phyloP scores from a whole-genome alignment of 768 basidiomycete genomes.

The Mycena galopus region DNA sequence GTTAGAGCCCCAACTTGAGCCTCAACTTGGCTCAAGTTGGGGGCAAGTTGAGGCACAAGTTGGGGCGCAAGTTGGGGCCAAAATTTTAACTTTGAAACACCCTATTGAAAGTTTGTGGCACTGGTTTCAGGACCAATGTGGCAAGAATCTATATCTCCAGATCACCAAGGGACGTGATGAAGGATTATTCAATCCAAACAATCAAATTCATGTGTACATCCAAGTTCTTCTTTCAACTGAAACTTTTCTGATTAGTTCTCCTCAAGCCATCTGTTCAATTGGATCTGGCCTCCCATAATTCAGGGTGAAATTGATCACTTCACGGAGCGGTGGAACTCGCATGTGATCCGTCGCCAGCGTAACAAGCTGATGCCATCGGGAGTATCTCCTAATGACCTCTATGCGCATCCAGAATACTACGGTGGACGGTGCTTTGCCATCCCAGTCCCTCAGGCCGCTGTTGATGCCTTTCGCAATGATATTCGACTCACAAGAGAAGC shows the following conservation, averaged over 20 bases:
- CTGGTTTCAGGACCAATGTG: slow-evolving; percentile 41
- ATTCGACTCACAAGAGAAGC: not conserved
- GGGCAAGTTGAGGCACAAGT: too few species aligned
- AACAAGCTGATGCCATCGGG: slow-evolving; percentile 12
- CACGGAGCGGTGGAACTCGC: slow-evolving; percentile 9
- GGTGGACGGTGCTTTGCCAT: not conserved
- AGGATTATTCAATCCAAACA: slow-evolving; percentile 34
- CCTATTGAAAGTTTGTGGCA: not conserved
- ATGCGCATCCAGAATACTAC: not conserved
- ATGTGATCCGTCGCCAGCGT: not conserved
- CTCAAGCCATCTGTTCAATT: slow-evolving; percentile 5
- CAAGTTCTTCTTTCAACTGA: slow-evolving; percentile 37
- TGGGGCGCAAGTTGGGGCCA: too few species aligned
- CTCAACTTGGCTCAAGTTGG: too few species aligned
- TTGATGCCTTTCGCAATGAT: not conserved
- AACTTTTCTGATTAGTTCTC: not conserved
- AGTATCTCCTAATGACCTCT: slow-evolving; percentile 2
- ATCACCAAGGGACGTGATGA: slow-evolving; percentile 31
- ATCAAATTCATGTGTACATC: slow-evolving; percentile 36
- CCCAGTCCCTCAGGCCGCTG: not conserved
- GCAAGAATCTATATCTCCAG: slow-evolving; percentile 36
- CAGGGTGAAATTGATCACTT: slow-evolving; percentile 8
- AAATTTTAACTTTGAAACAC: too few species aligned
- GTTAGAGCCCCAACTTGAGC: too few species aligned
- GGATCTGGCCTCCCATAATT: slow-evolving; percentile 2